These are phyloP conservation scores for Epicoccum sorghinum DNA, from an alignment of 2,329 filamentous ascomycete species.

Conservation along the genomic window DNA sequence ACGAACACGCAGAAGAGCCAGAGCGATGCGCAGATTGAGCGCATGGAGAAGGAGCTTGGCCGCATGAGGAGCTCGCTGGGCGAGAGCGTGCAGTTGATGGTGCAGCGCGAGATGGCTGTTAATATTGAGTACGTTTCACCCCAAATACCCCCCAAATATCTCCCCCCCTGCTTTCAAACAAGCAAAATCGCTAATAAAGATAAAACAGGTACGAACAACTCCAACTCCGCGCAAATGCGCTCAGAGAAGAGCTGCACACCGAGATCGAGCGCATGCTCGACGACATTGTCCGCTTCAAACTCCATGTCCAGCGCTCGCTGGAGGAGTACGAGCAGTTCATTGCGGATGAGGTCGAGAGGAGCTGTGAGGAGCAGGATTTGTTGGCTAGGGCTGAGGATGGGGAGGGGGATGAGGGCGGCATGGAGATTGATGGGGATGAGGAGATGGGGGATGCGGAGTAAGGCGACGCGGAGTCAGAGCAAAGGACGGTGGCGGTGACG, in stretches of 20 bases:
- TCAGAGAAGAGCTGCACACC: conserved; percentile 97
- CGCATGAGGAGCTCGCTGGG: conserved; percentile 85
- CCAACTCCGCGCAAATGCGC: conserved; percentile 78
- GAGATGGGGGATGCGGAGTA: conserved; percentile 15
- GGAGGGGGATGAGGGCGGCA: conserved; percentile 34
- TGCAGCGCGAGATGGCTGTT: conserved; percentile 94
- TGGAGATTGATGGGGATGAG: conserved; percentile 20
- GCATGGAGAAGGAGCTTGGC: conserved; percentile 97
- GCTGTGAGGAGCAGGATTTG: conserved; percentile 58
- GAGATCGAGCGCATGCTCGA: conserved; percentile 96
- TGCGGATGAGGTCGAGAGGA: conserved; percentile 82
- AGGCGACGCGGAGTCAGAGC: no score
- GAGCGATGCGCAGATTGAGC: conserved; percentile 93
- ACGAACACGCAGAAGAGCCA: conserved; percentile 86
- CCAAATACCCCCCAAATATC: no score
- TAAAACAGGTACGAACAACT: conserved; percentile 80
- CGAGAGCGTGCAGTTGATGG: conserved; percentile 88
- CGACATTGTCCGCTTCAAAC: conserved; percentile 98
- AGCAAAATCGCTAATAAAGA: no score
- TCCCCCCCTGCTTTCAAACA: no score
- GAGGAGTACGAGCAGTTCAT: conserved; percentile 96
- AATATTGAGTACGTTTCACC: conserved; percentile 78
- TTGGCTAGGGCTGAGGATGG: conserved; percentile 39
- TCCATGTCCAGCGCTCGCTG: conserved; percentile 89
- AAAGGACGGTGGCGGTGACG: neutral